A percentile compares a stretch with the other conserved stretches of the same genome.
These are phyloP conservation scores for Moesziomyces sp. DNA, from an alignment of 1,284 basidiomycete genomes.

Conservation along the genomic window DNA sequence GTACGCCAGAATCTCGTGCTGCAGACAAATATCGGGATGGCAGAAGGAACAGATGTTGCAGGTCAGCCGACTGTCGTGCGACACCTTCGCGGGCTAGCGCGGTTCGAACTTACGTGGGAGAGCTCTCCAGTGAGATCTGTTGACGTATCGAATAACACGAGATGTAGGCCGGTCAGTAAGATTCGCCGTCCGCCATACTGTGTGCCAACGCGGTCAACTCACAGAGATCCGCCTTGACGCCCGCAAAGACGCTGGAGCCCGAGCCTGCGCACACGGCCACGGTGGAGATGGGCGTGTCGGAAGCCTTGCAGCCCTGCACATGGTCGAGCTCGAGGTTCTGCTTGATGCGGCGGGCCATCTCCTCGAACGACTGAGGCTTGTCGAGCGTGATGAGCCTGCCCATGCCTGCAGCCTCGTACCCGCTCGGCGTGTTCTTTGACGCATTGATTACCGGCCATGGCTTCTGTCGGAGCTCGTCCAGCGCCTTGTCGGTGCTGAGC, in stretches of 20 bases:
- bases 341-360: conserved; percentile 47
- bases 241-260: conserved; percentile 54
- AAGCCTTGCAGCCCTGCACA: conserved; percentile 41
- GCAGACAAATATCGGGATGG: background rate
- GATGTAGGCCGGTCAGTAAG: too few species aligned
- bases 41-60: background rate
- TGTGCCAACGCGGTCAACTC: conserved; percentile 6
- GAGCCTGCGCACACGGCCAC: conserved; percentile 65
- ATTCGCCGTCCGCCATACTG: too few species aligned
- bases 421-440: conserved; percentile 18
- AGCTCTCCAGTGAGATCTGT: conserved; percentile 63
- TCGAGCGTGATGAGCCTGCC: conserved; percentile 41
- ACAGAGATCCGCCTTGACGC: conserved; percentile 57
- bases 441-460: conserved; percentile 11
- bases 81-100: background rate
- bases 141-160: background rate
- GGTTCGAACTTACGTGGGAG: conserved; percentile 35
- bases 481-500: conserved; percentile 7
- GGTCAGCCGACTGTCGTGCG: background rate
- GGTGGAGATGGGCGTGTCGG: conserved; percentile 35
- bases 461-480: conserved; percentile 1
- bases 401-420: conserved; percentile 42
- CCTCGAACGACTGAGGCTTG: conserved; percentile 21
- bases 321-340: conserved; percentile 26
- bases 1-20: conserved; percentile 65